A percentile compares a stretch with the other conserved stretches of the same genome.
phyloP scores from a whole-genome alignment of 73 alveolate species.

The Paraurostyla sp. region DNA sequence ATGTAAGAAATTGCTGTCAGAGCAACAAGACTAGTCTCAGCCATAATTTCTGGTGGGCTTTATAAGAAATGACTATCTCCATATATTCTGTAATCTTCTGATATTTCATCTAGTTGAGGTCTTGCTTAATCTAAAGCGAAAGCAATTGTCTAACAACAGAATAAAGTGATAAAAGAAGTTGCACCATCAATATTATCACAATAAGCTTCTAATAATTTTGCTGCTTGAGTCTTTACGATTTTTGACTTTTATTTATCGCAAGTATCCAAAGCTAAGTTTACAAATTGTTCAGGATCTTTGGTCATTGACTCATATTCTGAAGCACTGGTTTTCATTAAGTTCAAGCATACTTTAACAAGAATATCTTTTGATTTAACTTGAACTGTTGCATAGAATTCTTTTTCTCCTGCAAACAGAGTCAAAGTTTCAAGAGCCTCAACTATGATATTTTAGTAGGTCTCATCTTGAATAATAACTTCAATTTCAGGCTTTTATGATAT shows the following conservation, averaged over 20 bases:
- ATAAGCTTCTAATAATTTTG: constrained; percentile 81
- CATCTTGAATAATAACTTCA: constrained; percentile 20
- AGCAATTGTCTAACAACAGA: constrained; percentile 64
- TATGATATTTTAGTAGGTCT: constrained; percentile 42
- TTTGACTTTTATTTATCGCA: constrained; percentile 80
- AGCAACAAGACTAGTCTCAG: constrained; percentile 64
- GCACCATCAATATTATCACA: constrained; percentile 87
- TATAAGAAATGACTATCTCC: constrained; percentile 15
- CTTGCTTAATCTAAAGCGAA: constrained; percentile 31
- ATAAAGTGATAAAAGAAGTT: constrained; percentile 64
- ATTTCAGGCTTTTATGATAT: constrained; percentile 15
- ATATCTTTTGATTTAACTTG: constrained; percentile 58
- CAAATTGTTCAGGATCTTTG: constrained; percentile 84
- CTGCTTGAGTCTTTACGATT: constrained; percentile 80
- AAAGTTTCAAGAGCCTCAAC: constrained; percentile 58
- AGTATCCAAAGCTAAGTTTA: constrained; percentile 79
- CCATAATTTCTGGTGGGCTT: constrained; percentile 36
- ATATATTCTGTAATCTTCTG: not conserved
- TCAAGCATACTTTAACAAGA: constrained; percentile 74
- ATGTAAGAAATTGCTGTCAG: constrained; percentile 65
- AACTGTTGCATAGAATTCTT: constrained; percentile 66
- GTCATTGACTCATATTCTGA: constrained; percentile 69
- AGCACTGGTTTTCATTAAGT: constrained; percentile 72
- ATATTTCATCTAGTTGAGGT: not conserved
- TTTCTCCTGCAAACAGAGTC: constrained; percentile 46